Base-by-base conservation (phyloP, 164 flowering plant species). In the Aristolochia contorta region DNA sequence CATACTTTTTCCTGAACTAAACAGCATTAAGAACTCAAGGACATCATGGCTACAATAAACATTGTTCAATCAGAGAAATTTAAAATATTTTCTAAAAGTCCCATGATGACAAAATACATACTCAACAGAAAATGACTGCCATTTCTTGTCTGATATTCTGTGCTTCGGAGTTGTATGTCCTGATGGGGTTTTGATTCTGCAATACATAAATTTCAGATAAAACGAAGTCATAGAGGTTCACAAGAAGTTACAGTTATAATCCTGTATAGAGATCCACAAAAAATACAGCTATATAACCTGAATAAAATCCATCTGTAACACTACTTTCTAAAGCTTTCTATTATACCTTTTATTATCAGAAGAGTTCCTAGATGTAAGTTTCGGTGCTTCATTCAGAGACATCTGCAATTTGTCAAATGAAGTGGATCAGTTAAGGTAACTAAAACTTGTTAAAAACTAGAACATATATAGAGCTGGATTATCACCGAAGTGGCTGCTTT, bases 321-420 rank as follows among this genome's bases (percentile, higher is more conserved):
- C 43, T 37, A 10, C 43, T 8, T 3, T 37, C 10, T 37, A 37
- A 37, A 37, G 12, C 10, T 37, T 37, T 37, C 1, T 14, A 23
- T 53, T 32, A 22, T 12, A 88, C 92, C 88, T 84, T 69, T 19
- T 75, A 57, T 62, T 76, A 70, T 77, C 79, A 54, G 71, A 70
- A 48, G 77, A 75, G 25, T 65, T 66, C 37, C 55, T 65, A 19
- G 77, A 66, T 57, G 64, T 65, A 63, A 58, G 71, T 70, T 70
- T 80, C 62, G 72, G 63, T 62, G 62, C n/a, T 30, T 67, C 72
- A 63, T 55, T 71, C 53, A 65, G 66, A 60, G 85, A 76, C 57
- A 71, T 83, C 95, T 87, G 75, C 73, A 69, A 13, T 62, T 65
- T 55, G 41, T 57, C 43, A 65, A 58, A 67, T 20, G 56, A 62